phyloP scores from a whole-genome alignment of 257 asterid species.

The Lycium ferocissimum region DNA sequence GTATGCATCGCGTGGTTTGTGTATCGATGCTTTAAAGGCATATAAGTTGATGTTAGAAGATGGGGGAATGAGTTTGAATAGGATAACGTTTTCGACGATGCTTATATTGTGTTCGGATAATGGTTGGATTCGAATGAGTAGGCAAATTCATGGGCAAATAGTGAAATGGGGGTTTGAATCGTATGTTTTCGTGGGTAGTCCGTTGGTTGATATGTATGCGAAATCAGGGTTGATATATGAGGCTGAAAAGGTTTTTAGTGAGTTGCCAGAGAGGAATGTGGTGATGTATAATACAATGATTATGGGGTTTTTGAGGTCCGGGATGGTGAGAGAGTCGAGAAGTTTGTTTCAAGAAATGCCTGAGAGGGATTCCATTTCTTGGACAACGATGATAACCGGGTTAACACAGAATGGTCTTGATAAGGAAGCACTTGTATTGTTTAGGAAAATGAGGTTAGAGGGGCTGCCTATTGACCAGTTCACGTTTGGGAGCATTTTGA shows the following conservation, averaged over 20 bases:
- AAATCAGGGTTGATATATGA: conserved; percentile 66
- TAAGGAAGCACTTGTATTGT: conserved; percentile 56
- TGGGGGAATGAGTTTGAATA: conserved; percentile 61
- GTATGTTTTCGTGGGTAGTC: conserved; percentile 81
- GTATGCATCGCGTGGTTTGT: conserved; percentile 55
- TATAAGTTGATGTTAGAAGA: conserved; percentile 71
- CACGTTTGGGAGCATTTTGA: conserved; percentile 83
- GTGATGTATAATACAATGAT: conserved; percentile 51
- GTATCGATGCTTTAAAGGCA: conserved; percentile 64
- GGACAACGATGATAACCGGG: conserved; percentile 90
- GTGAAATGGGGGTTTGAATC: conserved; percentile 73
- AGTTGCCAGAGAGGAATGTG: conserved; percentile 50
- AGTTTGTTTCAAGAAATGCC: conserved; percentile 61
- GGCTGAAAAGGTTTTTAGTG: conserved; percentile 60
- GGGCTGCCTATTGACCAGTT: conserved; percentile 74
- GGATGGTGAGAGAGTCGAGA: conserved; percentile 47
- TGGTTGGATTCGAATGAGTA: conserved; percentile 72
- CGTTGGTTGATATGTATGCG: conserved; percentile 86
- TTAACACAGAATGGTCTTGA: conserved; percentile 66
- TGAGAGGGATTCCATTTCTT: conserved; percentile 81
- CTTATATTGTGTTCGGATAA: conserved; percentile 62
- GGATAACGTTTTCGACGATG: conserved; percentile 75
- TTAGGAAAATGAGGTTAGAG: conserved; percentile 66
- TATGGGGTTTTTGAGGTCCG: conserved; percentile 48
- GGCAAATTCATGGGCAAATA: conserved; percentile 77